Conservation (phyloP, 1,284 basidiomycete species). For the Hemileccinum hortonii region DNA sequence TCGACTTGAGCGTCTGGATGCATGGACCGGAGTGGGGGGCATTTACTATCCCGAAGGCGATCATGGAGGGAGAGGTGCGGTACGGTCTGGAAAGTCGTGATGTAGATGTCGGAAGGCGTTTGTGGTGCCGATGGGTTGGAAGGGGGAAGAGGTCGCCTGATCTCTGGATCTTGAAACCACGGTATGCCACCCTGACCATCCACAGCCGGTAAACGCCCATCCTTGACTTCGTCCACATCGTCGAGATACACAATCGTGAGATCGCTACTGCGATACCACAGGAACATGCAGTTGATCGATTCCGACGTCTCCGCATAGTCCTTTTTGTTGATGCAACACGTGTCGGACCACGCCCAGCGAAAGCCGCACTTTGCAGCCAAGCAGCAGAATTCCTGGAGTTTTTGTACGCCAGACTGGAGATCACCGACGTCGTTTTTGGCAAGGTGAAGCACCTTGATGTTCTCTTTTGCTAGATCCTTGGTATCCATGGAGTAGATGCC, state of each 20-base stretch:
- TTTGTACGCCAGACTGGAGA: constrained; percentile 2
- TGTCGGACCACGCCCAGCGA: constrained; percentile 28
- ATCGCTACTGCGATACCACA: constrained; percentile 22
- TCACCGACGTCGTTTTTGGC: neutral
- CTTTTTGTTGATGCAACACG: constrained; percentile 25
- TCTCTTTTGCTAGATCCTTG: neutral
- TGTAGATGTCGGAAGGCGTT: constrained; percentile 4
- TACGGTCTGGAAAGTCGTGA: neutral
- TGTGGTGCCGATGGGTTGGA: neutral
- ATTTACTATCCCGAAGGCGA: neutral
- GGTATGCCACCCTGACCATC: neutral
- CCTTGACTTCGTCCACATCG: constrained; percentile 19
- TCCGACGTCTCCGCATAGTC: constrained; percentile 18
- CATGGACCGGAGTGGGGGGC: constrained; percentile 9
- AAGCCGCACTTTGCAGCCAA: constrained; percentile 20
- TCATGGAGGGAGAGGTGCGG: constrained; percentile 12
- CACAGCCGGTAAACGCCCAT: constrained; percentile 10
- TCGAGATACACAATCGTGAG: constrained; percentile 27
- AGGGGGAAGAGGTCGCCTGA: constrained; percentile 10
- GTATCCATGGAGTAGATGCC: constrained; percentile 17
- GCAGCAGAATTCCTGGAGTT: constrained; percentile 28
- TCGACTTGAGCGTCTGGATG: constrained; percentile 24
- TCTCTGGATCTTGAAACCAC: constrained; percentile 26
- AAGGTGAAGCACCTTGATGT: neutral
- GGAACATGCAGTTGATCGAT: constrained; percentile 27